Base-by-base conservation (phyloP, 1,139 yeast species). In the Chernovozyma aurita region DNA sequence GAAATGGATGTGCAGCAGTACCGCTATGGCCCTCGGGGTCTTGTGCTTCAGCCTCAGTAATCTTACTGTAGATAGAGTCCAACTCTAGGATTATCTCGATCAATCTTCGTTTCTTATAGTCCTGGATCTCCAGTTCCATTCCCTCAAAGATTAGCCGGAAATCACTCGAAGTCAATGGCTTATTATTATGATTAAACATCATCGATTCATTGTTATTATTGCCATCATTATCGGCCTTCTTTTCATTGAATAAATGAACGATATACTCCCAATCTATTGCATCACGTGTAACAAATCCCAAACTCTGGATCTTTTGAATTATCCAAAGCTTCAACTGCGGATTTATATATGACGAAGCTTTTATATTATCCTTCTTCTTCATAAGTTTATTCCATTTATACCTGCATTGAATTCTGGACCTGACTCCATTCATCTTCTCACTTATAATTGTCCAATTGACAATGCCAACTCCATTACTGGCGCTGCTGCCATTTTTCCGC, bases 381-480 rank as follows among this genome's bases (percentile, higher is more conserved):
- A 78, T 59, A 8, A 88, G 54, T 57, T 87, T 88, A 50, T 84
- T 83, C 96, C 97, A 90, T 57, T 90, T 90, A 61, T 90, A 90
- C 37, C 97, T 77, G 57, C 97, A 90, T 59, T 90, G 97, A 45
- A 90, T 88, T 46, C 97, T 73, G 1, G 95, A 85, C 42, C 97
- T 73, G 2, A 78, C 67, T 3, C 97, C 97, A 29, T 85, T 81
- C 95, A 90, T 87, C 34, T 76, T 66, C 52, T 90, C 97, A 50
- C 94, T 81, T 2, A 90, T 94, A 11, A 80, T 65, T 0, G 97
- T 88, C 97, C 97, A 90, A 55, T 90, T 90, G 34, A 88, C 78
- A 2, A 72, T 55, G 1, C 47, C 42, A 6, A 13, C 28, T 6
- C 17, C 28, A 13, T 16, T 13, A 11, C 25, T 11, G 18, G 42